Evolutionary conservation across 2,329 filamentous ascomycete genomes (phyloP).

Genomic region (Paradendryphiella salina): DNA sequence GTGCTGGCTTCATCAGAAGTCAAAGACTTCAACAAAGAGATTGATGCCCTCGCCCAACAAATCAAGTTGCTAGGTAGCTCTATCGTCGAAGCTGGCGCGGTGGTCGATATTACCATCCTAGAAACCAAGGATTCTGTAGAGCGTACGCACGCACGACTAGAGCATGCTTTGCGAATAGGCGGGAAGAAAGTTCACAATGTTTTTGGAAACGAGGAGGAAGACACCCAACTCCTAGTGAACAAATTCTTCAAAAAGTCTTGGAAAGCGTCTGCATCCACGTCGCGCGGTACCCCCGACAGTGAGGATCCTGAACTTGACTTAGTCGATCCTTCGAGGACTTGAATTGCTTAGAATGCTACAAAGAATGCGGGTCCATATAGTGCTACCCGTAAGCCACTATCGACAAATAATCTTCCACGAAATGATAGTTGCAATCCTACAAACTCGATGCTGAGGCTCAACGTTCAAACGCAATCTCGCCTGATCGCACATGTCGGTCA

Average conservation of each 20-base stretch:
- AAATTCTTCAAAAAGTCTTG: conserved; percentile 18
- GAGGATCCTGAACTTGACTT: conserved; percentile 4
- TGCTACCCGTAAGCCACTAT: background rate
- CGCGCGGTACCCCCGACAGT: conserved; percentile 20
- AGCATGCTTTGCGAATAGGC: conserved; percentile 70
- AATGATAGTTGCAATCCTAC: background rate
- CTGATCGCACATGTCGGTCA: conserved; percentile 5
- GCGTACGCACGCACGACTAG: conserved; percentile 71
- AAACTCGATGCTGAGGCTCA: background rate
- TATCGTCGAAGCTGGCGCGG: conserved; percentile 74
- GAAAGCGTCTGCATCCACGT: conserved; percentile 2
- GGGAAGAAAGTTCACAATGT: conserved; percentile 45
- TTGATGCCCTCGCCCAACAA: conserved; percentile 66
- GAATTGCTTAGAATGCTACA: background rate
- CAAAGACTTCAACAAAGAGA: conserved; percentile 65
- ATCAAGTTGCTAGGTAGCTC: conserved; percentile 56
- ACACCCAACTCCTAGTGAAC: conserved; percentile 51
- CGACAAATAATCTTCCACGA: background rate
- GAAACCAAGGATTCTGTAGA: conserved; percentile 78
- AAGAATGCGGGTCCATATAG: background rate
- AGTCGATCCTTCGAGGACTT: background rate
- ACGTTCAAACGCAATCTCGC: conserved; percentile 1
- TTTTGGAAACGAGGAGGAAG: conserved; percentile 52
- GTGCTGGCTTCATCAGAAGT: conserved; percentile 40
- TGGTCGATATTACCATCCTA: conserved; percentile 59